Evolutionary conservation across 768 basidiomycete genomes (phyloP).

Genomic region (Atractiella rhizophila): DNA sequence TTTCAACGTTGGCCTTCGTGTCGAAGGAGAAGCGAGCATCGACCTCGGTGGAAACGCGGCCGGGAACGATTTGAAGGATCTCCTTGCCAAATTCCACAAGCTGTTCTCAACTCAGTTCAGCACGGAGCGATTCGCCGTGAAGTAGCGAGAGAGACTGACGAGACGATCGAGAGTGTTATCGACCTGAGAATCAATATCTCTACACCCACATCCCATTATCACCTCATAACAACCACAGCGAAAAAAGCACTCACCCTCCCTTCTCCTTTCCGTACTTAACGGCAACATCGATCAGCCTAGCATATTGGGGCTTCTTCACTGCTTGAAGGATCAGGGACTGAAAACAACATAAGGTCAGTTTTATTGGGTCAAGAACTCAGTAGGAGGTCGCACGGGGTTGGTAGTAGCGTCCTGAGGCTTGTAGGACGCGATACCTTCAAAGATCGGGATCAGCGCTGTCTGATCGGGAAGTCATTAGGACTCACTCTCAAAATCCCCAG

Average conservation of each 20-base stretch:
- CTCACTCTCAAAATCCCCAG: slow-evolving; percentile 73
- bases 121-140: neutral
- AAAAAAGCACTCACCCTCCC: slow-evolving; percentile 29
- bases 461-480: neutral
- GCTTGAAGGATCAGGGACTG: slow-evolving; percentile 54
- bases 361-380: neutral
- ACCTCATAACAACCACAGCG: neutral
- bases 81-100: slow-evolving; percentile 93
- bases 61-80: slow-evolving; percentile 84
- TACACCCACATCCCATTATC: neutral
- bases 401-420: slow-evolving; percentile 98
- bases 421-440: slow-evolving; percentile 70
- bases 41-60: slow-evolving; percentile 95
- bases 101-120: slow-evolving; percentile 24
- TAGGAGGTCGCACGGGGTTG: too few relatives aligned
- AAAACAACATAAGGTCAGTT: slow-evolving; percentile 4
- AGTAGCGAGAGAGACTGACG: too few relatives aligned
- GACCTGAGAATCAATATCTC: slow-evolving; percentile 41
- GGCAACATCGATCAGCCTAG: slow-evolving; percentile 49
- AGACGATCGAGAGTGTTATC: slow-evolving; percentile 68
- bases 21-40: slow-evolving; percentile 94
- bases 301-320: slow-evolving; percentile 66
- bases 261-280: slow-evolving; percentile 51
- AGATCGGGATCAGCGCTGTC: neutral
- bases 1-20: slow-evolving; percentile 70